These are phyloP conservation scores for Dryas drummondii DNA, from an alignment of 306 rosid species.

Conservation along the genomic window DNA sequence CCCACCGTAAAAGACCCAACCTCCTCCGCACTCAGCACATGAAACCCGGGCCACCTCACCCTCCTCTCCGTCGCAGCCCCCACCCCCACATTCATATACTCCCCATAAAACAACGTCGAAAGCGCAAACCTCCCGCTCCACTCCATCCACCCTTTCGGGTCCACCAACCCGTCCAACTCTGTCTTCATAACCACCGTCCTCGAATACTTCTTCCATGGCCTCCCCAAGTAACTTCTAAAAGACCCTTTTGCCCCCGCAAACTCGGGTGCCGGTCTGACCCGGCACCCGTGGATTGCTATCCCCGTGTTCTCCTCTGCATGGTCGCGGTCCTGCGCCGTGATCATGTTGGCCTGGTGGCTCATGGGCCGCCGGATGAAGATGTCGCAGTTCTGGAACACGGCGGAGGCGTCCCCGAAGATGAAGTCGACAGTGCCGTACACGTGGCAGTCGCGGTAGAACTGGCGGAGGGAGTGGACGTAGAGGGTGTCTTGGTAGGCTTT, in stretches of 20 bases:
- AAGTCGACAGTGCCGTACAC: conserved; percentile 55
- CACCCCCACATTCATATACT: conserved; percentile 52
- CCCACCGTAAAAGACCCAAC: conserved; percentile 39
- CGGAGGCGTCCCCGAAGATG: conserved; percentile 52
- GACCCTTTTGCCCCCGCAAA: not conserved
- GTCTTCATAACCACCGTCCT: conserved; percentile 53
- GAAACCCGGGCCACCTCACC: conserved; percentile 76
- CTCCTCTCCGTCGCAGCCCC: conserved; percentile 52
- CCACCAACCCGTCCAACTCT: conserved; percentile 53
- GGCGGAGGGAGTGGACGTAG: conserved; percentile 52
- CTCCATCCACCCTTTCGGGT: conserved; percentile 61
- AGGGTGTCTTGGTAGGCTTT: conserved; percentile 76
- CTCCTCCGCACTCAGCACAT: conserved; percentile 40
- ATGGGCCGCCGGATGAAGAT: conserved; percentile 54
- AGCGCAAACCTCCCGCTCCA: conserved; percentile 53
- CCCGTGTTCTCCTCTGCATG: conserved; percentile 39
- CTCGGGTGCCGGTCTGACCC: conserved; percentile 30
- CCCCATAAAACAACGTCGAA: conserved; percentile 57
- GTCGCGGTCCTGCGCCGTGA: conserved; percentile 61
- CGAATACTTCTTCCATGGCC: conserved; percentile 71
- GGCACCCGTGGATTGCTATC: conserved; percentile 37
- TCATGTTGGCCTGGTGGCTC: conserved; percentile 49
- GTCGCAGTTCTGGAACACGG: conserved; percentile 57
- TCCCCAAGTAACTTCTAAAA: conserved; percentile 46
- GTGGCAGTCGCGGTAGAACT: conserved; percentile 61